phyloP scores from a whole-genome alignment of 73 alveolate genomes.

The Symbiodinium natans region DNA sequence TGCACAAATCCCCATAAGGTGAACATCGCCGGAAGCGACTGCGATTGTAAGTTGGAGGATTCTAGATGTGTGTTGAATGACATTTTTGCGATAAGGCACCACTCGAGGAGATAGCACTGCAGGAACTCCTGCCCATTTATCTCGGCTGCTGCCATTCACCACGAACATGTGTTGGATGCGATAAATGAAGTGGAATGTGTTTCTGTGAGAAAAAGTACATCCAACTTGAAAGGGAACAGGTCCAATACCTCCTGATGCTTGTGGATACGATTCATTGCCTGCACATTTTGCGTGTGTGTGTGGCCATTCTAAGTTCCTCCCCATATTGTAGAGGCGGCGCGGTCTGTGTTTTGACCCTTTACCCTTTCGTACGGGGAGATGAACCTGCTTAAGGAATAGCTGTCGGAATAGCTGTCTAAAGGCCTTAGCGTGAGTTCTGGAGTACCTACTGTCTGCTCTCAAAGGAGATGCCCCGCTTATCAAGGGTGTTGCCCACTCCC shows the following conservation, averaged over 20 bases:
- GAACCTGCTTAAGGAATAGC: neutral
- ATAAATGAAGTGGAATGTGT: neutral
- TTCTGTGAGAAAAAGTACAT: neutral
- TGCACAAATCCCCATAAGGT: neutral
- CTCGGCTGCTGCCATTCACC: neutral
- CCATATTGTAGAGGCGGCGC: neutral
- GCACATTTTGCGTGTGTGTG: neutral
- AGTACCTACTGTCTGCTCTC: slow-evolving; percentile 27
- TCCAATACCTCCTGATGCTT: neutral
- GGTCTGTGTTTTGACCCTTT: neutral
- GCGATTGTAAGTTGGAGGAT: neutral
- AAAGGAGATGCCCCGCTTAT: neutral
- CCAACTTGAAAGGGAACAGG: neutral
- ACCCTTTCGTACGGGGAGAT: neutral
- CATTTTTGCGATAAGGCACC: neutral
- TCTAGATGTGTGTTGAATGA: neutral
- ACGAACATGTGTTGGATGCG: neutral
- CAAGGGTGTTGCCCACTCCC: neutral
- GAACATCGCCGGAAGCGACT: neutral
- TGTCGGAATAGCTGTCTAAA: neutral
- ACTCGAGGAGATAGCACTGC: neutral
- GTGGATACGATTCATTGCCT: neutral
- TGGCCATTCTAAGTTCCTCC: neutral
- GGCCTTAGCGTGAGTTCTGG: neutral
- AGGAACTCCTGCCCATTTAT: neutral